Conservation (phyloP, 1,284 basidiomycete genomes). For the Moesziomyces globuligerus region DNA sequence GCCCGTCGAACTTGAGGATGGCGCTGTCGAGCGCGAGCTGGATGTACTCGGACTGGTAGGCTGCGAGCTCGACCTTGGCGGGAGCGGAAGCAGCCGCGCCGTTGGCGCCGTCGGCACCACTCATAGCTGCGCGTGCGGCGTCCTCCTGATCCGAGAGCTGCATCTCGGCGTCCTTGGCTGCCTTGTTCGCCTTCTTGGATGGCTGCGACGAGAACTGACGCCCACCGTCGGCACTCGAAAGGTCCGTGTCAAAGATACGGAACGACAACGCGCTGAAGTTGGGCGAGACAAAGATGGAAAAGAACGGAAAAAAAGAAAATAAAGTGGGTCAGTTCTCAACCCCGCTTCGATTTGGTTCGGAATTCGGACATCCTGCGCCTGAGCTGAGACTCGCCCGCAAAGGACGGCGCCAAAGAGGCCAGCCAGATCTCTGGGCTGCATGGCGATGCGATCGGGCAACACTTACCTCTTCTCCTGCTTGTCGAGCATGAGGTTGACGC, state of each 20-base stretch:
- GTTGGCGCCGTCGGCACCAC: constrained; percentile 5
- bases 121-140: constrained; percentile 36
- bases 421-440: too few relatives aligned
- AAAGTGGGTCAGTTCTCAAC: constrained; percentile 19
- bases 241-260: constrained; percentile 62
- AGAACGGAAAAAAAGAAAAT: constrained; percentile 4
- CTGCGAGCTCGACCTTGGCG: constrained; percentile 42
- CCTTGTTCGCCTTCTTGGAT: constrained; percentile 26
- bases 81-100: constrained; percentile 8
- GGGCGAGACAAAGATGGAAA: constrained; percentile 1
- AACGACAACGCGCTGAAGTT: constrained; percentile 54
- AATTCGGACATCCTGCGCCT: neutral
- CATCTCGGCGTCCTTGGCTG: constrained; percentile 24
- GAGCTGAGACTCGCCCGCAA: neutral
- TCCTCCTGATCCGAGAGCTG: constrained; percentile 36
- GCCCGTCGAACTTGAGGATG: constrained; percentile 64
- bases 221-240: constrained; percentile 56
- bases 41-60: constrained; percentile 64
- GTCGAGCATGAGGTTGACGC: constrained; percentile 66
- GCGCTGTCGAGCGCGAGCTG: constrained; percentile 55
- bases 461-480: constrained; percentile 66
- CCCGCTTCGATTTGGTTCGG: neutral
- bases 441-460: too few relatives aligned
- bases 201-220: constrained; percentile 56
- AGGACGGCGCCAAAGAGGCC: constrained; percentile 4